Percentiles rank a stretch among this genome's conserved stretches.
These are phyloP conservation scores for Fusarium burgessii DNA, from an alignment of 2,329 filamentous ascomycete genomes.

Conservation along the genomic window DNA sequence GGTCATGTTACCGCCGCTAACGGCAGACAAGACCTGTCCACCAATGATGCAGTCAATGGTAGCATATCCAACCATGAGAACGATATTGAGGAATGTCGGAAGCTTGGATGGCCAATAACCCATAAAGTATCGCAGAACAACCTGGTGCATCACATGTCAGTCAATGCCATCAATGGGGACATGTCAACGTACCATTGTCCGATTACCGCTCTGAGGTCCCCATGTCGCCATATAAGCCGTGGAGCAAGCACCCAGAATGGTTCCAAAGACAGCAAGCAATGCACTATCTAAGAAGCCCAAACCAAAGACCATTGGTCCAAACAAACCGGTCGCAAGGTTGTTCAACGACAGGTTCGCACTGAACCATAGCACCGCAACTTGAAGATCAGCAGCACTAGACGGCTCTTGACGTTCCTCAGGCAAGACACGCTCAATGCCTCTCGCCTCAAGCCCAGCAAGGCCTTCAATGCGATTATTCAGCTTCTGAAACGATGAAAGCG, in stretches of 20 bases:
- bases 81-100: constrained; percentile 53
- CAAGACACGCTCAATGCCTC: constrained; percentile 55
- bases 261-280: constrained; percentile 80
- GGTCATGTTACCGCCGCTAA: constrained; percentile 73
- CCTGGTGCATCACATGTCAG: constrained; percentile 38
- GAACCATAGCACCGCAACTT: constrained; percentile 58
- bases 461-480: constrained; percentile 39
- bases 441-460: constrained; percentile 54
- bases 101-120: constrained; percentile 67
- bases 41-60: constrained; percentile 84
- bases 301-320: constrained; percentile 74
- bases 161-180: not conserved
- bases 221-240: constrained; percentile 84
- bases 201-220: constrained; percentile 78
- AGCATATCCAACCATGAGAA: constrained; percentile 81
- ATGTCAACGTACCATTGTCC: constrained; percentile 71
- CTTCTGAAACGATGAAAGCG: constrained; percentile 20
- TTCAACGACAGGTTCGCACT: constrained; percentile 59
- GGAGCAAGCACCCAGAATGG: constrained; percentile 76
- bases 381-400: constrained; percentile 51
- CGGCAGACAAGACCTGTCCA: constrained; percentile 79
- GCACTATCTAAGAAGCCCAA: constrained; percentile 81
- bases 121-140: constrained; percentile 82
- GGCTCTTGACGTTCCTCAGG: constrained; percentile 52
- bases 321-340: constrained; percentile 74